Evolutionary conservation across 495 filamentous ascomycete genomes (phyloP).

Genomic region (Penicillium bialowiezense): DNA sequence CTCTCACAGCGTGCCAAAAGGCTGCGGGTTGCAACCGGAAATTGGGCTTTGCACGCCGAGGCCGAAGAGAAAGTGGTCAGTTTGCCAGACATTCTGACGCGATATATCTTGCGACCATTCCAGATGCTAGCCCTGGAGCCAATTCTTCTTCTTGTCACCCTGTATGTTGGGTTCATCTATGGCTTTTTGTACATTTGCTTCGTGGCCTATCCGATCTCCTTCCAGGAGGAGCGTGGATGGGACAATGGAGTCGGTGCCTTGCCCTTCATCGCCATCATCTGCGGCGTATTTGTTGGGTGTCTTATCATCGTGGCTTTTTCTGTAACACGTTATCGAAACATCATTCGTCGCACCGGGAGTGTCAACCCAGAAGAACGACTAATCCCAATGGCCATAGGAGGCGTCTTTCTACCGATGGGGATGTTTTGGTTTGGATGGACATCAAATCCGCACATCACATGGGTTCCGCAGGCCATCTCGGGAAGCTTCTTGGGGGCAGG

Average conservation of each 20-base stretch:
- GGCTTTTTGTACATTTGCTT: slow-evolving; percentile 45
- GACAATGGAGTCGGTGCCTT: slow-evolving; percentile 39
- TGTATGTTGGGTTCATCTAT: slow-evolving; percentile 39
- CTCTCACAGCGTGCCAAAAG: slow-evolving; percentile 46
- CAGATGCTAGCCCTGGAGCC: slow-evolving; percentile 36
- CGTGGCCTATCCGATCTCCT: slow-evolving; percentile 52
- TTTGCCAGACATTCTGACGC: slow-evolving; percentile 34
- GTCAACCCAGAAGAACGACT: slow-evolving; percentile 50
- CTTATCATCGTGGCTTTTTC: slow-evolving; percentile 48
- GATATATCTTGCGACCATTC: slow-evolving; percentile 32
- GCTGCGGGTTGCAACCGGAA: slow-evolving; percentile 52
- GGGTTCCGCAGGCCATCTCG: slow-evolving; percentile 35
- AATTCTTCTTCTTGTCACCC: slow-evolving; percentile 33
- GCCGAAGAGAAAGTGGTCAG: slow-evolving; percentile 18
- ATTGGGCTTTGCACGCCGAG: slow-evolving; percentile 49
- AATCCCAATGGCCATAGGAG: slow-evolving; percentile 49
- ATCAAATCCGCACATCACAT: slow-evolving; percentile 26
- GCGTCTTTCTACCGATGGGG: slow-evolving; percentile 45
- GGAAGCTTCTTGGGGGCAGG: slow-evolving; percentile 38
- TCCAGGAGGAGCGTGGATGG: slow-evolving; percentile 47
- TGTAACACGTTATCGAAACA: slow-evolving; percentile 29
- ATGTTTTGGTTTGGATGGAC: slow-evolving; percentile 61
- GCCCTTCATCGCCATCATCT: slow-evolving; percentile 52
- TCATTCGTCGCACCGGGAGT: slow-evolving; percentile 17
- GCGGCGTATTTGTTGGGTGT: slow-evolving; percentile 46